A percentile compares a stretch with the other conserved stretches of the same genome.
phyloP scores from a whole-genome alignment of 163 green algal genomes.

The Scenedesmus sp. region DNA sequence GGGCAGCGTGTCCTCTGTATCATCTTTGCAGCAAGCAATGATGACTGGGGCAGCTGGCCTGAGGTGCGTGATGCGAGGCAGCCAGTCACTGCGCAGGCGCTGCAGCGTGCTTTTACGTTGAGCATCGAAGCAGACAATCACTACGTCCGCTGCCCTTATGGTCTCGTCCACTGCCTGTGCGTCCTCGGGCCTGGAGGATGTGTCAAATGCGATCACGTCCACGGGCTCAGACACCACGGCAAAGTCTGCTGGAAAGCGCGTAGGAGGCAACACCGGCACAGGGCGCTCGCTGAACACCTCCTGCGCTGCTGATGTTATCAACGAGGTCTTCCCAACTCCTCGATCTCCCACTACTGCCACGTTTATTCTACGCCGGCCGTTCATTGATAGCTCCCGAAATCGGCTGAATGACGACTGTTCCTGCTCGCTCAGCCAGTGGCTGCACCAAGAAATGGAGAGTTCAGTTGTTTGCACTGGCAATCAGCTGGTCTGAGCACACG shows the following conservation, averaged over 20 bases:
- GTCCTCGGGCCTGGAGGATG: constrained; percentile 84
- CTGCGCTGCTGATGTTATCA: constrained; percentile 85
- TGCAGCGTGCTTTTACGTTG: constrained; percentile 70
- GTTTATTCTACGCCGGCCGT: constrained; percentile 28
- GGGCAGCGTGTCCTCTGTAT: constrained; percentile 69
- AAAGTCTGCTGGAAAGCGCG: constrained; percentile 83
- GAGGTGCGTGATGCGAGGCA: constrained; percentile 73
- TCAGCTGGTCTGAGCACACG: background rate
- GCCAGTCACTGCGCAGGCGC: constrained; percentile 78
- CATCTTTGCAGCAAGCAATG: constrained; percentile 88
- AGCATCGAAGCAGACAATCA: constrained; percentile 86
- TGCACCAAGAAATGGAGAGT: background rate
- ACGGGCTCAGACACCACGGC: constrained; percentile 48
- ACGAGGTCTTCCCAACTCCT: constrained; percentile 83
- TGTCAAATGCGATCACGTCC: constrained; percentile 88
- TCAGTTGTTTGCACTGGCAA: background rate
- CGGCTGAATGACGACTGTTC: background rate
- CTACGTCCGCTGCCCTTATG: constrained; percentile 77
- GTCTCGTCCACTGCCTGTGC: constrained; percentile 72
- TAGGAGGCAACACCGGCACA: constrained; percentile 85
- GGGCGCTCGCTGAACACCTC: constrained; percentile 85
- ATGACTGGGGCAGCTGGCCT: constrained; percentile 74
- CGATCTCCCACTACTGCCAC: constrained; percentile 82
- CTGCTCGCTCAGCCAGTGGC: background rate
- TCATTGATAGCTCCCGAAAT: background rate